Percentiles rank a stretch among this genome's conserved stretches.
These are phyloP conservation scores for Eimeria praecox DNA, from an alignment of 169 alveolate genomes.

Conservation along the genomic window DNA sequence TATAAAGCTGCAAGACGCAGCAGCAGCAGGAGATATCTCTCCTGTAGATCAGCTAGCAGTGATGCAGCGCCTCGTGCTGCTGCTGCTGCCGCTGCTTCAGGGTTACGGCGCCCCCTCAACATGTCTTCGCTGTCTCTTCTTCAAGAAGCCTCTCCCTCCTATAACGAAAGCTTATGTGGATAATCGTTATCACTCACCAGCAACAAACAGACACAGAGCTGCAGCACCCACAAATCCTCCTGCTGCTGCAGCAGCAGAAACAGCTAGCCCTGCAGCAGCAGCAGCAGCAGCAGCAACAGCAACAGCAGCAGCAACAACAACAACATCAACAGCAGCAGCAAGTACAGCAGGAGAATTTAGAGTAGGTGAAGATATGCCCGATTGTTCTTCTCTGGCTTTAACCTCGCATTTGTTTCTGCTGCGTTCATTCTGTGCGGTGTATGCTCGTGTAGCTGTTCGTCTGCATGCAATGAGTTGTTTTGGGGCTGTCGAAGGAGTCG, in stretches of 20 bases:
- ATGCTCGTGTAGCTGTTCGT: neutral
- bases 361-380: neutral
- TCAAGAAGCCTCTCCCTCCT: neutral
- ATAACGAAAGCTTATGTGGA: neutral
- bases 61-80: constrained; percentile 9
- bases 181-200: neutral
- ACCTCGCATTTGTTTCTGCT: neutral
- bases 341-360: neutral
- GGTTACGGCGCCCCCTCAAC: neutral
- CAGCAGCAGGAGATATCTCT: neutral
- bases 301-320: neutral
- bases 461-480: neutral
- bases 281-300: neutral
- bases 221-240: neutral
- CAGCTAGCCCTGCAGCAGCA: neutral
- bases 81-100: constrained; percentile 2
- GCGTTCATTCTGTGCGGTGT: constrained; percentile 1
- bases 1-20: neutral
- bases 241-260: neutral
- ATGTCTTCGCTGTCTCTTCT: constrained; percentile 6
- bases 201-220: neutral
- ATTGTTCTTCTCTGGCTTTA: neutral
- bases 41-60: neutral
- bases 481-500: neutral
- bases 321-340: neutral